These are phyloP conservation scores for Fusarium sp. DNA, from an alignment of 2,329 filamentous ascomycete species.

Conservation along the genomic window DNA sequence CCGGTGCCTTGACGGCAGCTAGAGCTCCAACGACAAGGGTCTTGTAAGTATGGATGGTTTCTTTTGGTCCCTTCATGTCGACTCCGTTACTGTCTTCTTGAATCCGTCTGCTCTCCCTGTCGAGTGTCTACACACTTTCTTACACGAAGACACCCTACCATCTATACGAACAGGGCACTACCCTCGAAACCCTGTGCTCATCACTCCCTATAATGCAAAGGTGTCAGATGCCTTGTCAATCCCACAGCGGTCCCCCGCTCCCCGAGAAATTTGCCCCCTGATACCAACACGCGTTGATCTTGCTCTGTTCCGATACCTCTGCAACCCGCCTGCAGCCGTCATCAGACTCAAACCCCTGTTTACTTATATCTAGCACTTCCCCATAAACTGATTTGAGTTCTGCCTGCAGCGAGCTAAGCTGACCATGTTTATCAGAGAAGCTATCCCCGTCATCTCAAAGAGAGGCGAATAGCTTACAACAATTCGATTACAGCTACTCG, in stretches of 20 bases:
- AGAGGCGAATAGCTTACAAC: slow-evolving; percentile 32
- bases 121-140: slow-evolving; percentile 15
- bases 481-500: slow-evolving; percentile 18
- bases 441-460: slow-evolving; percentile 32
- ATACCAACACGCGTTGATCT: slow-evolving; percentile 39
- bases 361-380: slow-evolving; percentile 37
- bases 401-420: slow-evolving; percentile 42
- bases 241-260: slow-evolving; percentile 34
- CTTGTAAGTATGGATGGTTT: slow-evolving; percentile 23
- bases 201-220: slow-evolving; percentile 25
- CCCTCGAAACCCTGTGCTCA: slow-evolving; percentile 16
- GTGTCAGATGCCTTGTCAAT: slow-evolving; percentile 38
- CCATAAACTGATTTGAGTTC: slow-evolving; percentile 42
- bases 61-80: slow-evolving; percentile 17
- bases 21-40: slow-evolving; percentile 32
- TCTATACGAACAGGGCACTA: slow-evolving; percentile 6
- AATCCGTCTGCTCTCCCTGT: slow-evolving; percentile 15
- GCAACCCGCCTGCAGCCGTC: slow-evolving; percentile 38
- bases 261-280: slow-evolving; percentile 34
- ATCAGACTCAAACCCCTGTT: slow-evolving; percentile 41
- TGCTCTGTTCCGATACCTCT: slow-evolving; percentile 30
- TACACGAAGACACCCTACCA: slow-evolving; percentile 12
- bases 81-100: slow-evolving; percentile 1
- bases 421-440: slow-evolving; percentile 42
- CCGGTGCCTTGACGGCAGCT: slow-evolving; percentile 32